Base-by-base conservation (phyloP, 129 eudicot genomes). In the Helichrysum umbraculigerum region DNA sequence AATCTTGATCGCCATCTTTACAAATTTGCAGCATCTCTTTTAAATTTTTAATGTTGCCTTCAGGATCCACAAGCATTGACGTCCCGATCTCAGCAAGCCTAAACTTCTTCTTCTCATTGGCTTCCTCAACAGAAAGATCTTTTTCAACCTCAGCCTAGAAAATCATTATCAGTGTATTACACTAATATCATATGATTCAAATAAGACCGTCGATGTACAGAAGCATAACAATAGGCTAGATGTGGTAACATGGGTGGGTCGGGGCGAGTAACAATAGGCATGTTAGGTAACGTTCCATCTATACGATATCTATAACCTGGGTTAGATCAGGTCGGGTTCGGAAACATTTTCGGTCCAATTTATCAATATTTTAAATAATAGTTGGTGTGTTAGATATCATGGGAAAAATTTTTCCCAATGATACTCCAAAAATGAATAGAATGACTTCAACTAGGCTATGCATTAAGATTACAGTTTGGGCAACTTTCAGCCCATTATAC, bases 61-160 rank as follows among this genome's bases (percentile, higher is more conserved):
- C 96, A 34, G 99, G 97, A 85, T 95, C 96, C 25, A 50, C 84
- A 39, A 91, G 96, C 86, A 95, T 86, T 5, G 86, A 83, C 20
- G 94, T 89, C 73, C 99, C 97, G 52, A 95, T 71, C 82, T 91
- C 97, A 57, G 99, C 99, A 72, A 95, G 90, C 75, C 85, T 86
- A 60, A 60, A 72, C 76, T 86, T 88, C 88, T 86, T 91, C 63
- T 51, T 79, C 69, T 89, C 88, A 42, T 71, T 84, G 51, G 83
- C 74, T 89, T 91, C 99, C 85, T 89, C 99, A 73, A 81, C 89
- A 32, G 90, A 78, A 11, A 95, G 91, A 76, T 95, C 99, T 50
- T 85, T 84, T 76, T 88, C 84, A 78, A 95, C 94, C 75, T 95
- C 99, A 66, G 91, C 99, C 99, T 95, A 79, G n/a, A 81, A 28